These are phyloP conservation scores for Phascolomyces articulosus DNA, from an alignment of 371 early-diverging fungal genomes.

Conservation along the genomic window DNA sequence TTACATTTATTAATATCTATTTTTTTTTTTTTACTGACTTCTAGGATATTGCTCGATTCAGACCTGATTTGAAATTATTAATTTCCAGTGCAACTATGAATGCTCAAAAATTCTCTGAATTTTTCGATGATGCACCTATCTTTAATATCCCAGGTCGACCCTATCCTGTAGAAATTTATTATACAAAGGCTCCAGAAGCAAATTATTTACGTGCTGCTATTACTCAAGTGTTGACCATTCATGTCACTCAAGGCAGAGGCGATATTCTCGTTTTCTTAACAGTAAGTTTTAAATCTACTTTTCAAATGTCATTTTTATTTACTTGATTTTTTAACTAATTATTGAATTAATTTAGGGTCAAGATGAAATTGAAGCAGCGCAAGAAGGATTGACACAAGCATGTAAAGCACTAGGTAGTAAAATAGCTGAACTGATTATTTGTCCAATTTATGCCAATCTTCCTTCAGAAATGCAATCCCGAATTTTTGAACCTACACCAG, in stretches of 20 bases:
- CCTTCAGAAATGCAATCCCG: slow-evolving; percentile 93
- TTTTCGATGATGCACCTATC: slow-evolving; percentile 96
- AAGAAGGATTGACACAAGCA: slow-evolving; percentile 82
- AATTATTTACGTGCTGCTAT: slow-evolving; percentile 97
- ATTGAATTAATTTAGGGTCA: slow-evolving; percentile 69
- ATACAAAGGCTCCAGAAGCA: slow-evolving; percentile 96
- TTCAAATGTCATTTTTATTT: too few relatives aligned
- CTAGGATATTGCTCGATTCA: slow-evolving; percentile 88
- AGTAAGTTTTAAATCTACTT: too few relatives aligned
- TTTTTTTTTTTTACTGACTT: slow-evolving; percentile 1
- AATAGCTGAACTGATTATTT: slow-evolving; percentile 90
- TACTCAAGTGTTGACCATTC: slow-evolving; percentile 95
- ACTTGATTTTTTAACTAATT: not conserved
- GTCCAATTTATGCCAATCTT: slow-evolving; percentile 95
- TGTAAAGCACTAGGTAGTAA: slow-evolving; percentile 85
- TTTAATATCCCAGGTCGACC: slow-evolving; percentile 94
- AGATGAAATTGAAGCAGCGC: slow-evolving; percentile 97
- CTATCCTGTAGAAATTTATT: slow-evolving; percentile 93
- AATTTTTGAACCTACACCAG: slow-evolving; percentile 97
- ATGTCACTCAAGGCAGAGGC: slow-evolving; percentile 88
- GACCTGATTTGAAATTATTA: slow-evolving; percentile 92
- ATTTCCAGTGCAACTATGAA: slow-evolving; percentile 99
- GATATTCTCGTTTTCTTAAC: slow-evolving; percentile 99
- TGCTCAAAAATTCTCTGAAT: slow-evolving; percentile 94
- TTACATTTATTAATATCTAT: slow-evolving; percentile 18